Evolutionary conservation across 306 rosid species (phyloP).

Genomic region (Pueraria montana): DNA sequence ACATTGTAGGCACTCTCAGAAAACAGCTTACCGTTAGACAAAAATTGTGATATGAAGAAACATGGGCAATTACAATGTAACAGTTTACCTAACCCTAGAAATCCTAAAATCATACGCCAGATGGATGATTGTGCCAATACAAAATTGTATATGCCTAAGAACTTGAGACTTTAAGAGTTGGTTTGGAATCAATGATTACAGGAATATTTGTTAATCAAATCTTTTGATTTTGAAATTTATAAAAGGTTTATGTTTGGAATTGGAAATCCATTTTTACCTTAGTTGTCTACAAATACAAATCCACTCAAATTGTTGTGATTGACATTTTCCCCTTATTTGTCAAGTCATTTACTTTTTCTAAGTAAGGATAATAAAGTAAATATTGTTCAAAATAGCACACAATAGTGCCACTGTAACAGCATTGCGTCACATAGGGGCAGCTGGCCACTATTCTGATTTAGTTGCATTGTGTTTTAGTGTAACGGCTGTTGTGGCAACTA

Average conservation of each 20-base stretch:
- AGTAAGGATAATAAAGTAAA: neutral
- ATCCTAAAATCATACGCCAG: neutral
- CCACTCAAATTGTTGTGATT: neutral
- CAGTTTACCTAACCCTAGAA: neutral
- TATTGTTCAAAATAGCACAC: neutral
- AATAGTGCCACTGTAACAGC: neutral
- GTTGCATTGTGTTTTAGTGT: neutral
- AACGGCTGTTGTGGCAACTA: neutral
- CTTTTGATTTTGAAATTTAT: neutral
- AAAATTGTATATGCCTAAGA: neutral
- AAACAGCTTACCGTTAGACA: neutral
- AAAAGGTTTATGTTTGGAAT: neutral
- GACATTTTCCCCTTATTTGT: conserved; percentile 1
- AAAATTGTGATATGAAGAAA: conserved; percentile 21
- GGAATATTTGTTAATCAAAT: neutral
- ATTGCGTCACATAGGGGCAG: neutral
- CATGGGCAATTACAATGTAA: neutral
- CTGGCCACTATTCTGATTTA: neutral
- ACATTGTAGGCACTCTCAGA: neutral
- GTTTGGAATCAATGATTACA: conserved; percentile 1
- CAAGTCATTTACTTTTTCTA: conserved; percentile 1
- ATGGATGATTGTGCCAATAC: neutral
- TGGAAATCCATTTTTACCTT: neutral
- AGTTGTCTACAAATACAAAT: neutral
- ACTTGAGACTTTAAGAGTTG: neutral